Conservation (phyloP, 164 flowering plant species). For the Dillenia turbinata region DNA sequence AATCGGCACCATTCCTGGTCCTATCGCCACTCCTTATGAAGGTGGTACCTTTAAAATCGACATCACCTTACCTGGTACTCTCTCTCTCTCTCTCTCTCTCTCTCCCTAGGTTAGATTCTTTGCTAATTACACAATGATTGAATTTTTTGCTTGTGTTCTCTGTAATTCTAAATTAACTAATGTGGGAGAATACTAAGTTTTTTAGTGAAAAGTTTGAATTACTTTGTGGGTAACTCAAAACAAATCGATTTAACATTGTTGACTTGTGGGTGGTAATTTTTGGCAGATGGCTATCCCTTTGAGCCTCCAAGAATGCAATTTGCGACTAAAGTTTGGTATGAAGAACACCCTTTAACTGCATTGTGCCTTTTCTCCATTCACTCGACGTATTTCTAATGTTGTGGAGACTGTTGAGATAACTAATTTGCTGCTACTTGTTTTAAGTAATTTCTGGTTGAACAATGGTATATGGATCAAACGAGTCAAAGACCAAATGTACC, state of each 20-base stretch:
- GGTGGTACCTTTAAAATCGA: slow-evolving; percentile 85
- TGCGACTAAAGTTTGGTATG: slow-evolving; percentile 93
- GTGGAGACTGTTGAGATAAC: no score
- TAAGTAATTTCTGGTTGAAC: no score
- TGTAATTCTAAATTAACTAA: no score
- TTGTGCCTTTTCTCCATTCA: no score
- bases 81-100: background rate
- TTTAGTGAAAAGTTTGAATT: no score
- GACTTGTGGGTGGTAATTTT: slow-evolving; percentile 5
- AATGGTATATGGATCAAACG: no score
- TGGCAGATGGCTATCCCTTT: slow-evolving; percentile 93
- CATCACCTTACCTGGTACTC: slow-evolving; percentile 70
- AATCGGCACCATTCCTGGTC: slow-evolving; percentile 81
- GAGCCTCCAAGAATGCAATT: slow-evolving; percentile 97
- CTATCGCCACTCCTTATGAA: slow-evolving; percentile 81
- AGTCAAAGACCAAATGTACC: no score
- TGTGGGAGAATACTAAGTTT: no score
- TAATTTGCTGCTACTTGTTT: no score
- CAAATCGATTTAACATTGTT: background rate
- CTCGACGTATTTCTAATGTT: no score
- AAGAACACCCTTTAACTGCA: background rate
- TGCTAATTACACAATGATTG: background rate
- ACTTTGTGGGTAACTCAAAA: no score
- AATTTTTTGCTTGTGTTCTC: no score
- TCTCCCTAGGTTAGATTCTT: background rate